Conservation (phyloP, 1,284 basidiomycete genomes). For the Neonothopanus nambi region DNA sequence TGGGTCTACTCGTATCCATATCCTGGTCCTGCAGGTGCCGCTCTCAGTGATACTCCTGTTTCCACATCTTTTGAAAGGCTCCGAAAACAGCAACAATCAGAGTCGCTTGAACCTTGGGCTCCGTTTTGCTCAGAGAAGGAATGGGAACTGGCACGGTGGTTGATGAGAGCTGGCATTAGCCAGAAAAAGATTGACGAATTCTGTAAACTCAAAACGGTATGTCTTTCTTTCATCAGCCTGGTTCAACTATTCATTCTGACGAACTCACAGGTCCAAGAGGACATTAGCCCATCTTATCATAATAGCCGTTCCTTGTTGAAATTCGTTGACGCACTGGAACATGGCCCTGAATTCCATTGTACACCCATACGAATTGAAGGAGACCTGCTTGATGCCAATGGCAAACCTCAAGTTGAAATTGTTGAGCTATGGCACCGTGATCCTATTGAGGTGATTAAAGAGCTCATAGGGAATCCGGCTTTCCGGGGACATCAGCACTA, state of each 20-base stretch:
- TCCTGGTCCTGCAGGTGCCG: not conserved
- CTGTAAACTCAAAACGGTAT: conserved; percentile 33
- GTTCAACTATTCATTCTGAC: not conserved
- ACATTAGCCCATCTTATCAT: conserved; percentile 19
- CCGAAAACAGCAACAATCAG: not conserved
- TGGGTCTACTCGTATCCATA: not conserved
- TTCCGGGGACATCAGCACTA: conserved; percentile 31
- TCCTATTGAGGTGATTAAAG: conserved; percentile 24
- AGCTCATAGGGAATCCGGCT: conserved; percentile 23
- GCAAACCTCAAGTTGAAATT: conserved; percentile 10
- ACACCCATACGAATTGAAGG: conserved; percentile 19
- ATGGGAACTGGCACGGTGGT: conserved; percentile 32
- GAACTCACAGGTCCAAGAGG: conserved; percentile 8
- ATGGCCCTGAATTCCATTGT: conserved; percentile 4
- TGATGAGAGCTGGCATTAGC: conserved; percentile 28
- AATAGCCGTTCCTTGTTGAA: conserved; percentile 27
- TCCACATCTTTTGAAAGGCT: conserved; percentile 19
- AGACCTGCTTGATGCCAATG: conserved; percentile 25
- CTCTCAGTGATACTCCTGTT: not conserved
- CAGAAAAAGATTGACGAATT: conserved; percentile 29
- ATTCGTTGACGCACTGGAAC: conserved; percentile 30
- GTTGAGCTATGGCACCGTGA: conserved; percentile 23
- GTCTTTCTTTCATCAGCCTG: conserved; percentile 8
- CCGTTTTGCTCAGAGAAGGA: conserved; percentile 28
- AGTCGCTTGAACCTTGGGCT: conserved; percentile 15